Evolutionary conservation across 768 basidiomycete species (phyloP).

Genomic region (Suillus sp.): DNA sequence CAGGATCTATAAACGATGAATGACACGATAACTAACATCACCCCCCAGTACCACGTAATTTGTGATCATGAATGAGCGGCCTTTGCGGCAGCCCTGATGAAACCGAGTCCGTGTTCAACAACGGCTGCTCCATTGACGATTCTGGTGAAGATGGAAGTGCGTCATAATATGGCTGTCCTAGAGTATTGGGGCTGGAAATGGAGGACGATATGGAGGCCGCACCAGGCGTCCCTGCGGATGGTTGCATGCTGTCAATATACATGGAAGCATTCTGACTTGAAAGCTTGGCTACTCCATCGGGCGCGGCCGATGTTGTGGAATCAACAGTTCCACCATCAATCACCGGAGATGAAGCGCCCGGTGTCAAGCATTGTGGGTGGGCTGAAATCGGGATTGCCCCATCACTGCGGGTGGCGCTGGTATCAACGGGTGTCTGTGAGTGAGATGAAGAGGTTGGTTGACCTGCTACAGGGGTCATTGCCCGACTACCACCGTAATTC

Average conservation of each 20-base stretch:
- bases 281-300: slow-evolving; percentile 4
- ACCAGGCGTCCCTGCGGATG: slow-evolving; percentile 22
- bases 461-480: slow-evolving; percentile 38
- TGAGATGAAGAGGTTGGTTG: slow-evolving; percentile 35
- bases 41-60: background rate
- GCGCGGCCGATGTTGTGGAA: slow-evolving; percentile 4
- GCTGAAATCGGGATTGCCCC: slow-evolving; percentile 22
- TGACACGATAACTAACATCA: background rate
- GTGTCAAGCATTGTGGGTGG: slow-evolving; percentile 23
- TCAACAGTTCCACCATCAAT: slow-evolving; percentile 16
- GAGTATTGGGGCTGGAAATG: slow-evolving; percentile 25
- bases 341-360: slow-evolving; percentile 6
- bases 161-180: slow-evolving; percentile 38
- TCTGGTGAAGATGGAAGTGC: slow-evolving; percentile 49
- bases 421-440: slow-evolving; percentile 28
- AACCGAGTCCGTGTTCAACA: slow-evolving; percentile 10
- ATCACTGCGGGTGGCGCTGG: slow-evolving; percentile 30
- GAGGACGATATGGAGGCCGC: slow-evolving; percentile 31
- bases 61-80: background rate
- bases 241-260: background rate
- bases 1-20: slow-evolving; percentile 9
- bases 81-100: background rate
- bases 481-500: slow-evolving; percentile 25
- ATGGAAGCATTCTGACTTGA: slow-evolving; percentile 9
- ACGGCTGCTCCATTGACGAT: slow-evolving; percentile 26